Conservation (phyloP, 352 stramenopile genomes). For the Phytophthora pini region DNA sequence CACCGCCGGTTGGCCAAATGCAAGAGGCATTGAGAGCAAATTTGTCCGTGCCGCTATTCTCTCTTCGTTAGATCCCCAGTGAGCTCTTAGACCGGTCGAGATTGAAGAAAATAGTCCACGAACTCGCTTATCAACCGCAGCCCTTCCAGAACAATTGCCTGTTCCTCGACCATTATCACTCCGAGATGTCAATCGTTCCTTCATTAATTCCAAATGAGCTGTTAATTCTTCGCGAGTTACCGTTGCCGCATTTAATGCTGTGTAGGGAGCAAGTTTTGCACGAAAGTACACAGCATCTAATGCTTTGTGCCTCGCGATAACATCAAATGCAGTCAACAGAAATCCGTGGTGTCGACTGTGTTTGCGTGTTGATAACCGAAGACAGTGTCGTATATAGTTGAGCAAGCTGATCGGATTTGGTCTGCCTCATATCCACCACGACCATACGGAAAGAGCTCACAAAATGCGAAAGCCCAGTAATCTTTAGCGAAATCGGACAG, state of each 20-base stretch:
- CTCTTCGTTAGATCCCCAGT: conserved; percentile 10
- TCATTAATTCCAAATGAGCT: neutral
- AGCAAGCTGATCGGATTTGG: neutral
- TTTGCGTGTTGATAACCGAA: neutral
- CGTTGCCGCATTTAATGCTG: neutral
- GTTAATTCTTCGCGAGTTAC: neutral
- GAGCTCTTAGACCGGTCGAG: neutral
- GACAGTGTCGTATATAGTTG: neutral
- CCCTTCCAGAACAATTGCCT: no score
- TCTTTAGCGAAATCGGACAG: neutral
- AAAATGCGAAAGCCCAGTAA: neutral
- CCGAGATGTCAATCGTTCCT: neutral
- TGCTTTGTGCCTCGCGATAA: neutral
- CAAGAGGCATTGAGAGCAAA: conserved; percentile 9
- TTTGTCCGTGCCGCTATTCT: neutral
- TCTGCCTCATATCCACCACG: neutral
- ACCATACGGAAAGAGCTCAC: conserved; percentile 5
- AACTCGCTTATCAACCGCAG: no score
- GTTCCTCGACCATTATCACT: no score
- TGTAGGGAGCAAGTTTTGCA: no score
- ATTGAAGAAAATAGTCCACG: neutral
- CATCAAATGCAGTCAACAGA: neutral
- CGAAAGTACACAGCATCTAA: neutral
- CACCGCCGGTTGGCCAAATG: conserved; percentile 6
- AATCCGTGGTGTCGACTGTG: neutral